These are phyloP conservation scores for Tricholoma bakamatsutake DNA, from an alignment of 768 basidiomycete species.

Conservation along the genomic window DNA sequence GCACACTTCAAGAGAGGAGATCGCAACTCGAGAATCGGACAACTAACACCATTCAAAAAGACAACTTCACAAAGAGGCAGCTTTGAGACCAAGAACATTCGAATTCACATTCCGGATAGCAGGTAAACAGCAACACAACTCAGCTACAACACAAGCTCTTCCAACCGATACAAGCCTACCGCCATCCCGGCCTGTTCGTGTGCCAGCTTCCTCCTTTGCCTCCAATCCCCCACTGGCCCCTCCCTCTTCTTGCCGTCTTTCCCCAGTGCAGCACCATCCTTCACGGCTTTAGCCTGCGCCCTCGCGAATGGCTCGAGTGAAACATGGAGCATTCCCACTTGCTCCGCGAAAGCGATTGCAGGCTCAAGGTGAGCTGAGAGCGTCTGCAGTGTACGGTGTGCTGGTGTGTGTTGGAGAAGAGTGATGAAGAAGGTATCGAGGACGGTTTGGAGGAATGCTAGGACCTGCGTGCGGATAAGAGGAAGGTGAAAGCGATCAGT, in stretches of 20 bases:
- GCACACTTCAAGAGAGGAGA: too few relatives aligned
- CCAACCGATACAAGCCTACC: slow-evolving; percentile 66
- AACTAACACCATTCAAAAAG: background rate
- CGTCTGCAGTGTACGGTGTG: slow-evolving; percentile 45
- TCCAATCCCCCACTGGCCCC: slow-evolving; percentile 38
- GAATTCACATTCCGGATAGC: background rate
- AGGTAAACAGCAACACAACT: background rate
- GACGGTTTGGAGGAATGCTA: slow-evolving; percentile 55
- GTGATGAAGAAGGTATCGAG: slow-evolving; percentile 70
- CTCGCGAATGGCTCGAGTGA: slow-evolving; percentile 57
- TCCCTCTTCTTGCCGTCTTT: slow-evolving; percentile 25
- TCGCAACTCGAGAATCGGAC: too few relatives aligned
- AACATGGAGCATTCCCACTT: slow-evolving; percentile 52
- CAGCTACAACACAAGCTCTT: slow-evolving; percentile 57
- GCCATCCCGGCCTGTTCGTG: slow-evolving; percentile 46
- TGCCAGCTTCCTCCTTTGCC: slow-evolving; percentile 45
- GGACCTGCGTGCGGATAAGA: slow-evolving; percentile 31
- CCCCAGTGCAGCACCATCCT: slow-evolving; percentile 28
- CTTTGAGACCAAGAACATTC: background rate
- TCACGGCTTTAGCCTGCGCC: slow-evolving; percentile 43
- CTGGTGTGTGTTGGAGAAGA: slow-evolving; percentile 57
- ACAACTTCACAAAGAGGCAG: background rate
- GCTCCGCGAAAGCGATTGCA: slow-evolving; percentile 45
- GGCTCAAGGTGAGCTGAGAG: slow-evolving; percentile 48
- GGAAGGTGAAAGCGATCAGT: background rate